Evolutionary conservation across 2,329 filamentous ascomycete species (phyloP), one percentile per base, ranked within the genome.

Genomic region (Cladosporium sp.): DNA sequence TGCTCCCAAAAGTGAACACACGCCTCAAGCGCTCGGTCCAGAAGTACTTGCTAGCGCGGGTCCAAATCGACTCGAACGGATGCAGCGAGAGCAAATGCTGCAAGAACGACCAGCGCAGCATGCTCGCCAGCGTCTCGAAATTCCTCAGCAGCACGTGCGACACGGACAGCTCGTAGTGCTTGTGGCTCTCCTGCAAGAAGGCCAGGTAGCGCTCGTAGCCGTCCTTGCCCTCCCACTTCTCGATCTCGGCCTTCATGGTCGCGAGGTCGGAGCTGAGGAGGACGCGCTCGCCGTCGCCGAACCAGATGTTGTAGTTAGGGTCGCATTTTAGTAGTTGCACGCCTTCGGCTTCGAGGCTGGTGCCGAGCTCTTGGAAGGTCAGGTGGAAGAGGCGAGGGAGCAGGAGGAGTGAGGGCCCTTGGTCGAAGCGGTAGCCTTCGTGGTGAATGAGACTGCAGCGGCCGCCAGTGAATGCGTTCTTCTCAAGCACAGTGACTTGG

Each of bases 1-100:
- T 93, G 70, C 88, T 91, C 25, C 86, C 89, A 76, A 92, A 92
- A 0, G 90, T 92, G 69, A 92, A 92, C 0, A 90, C 89, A 28
- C 89, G 79, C 67, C 90, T 81, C 71, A 92, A 73, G 65, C 89
- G 80, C 73, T 92, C 89, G 0, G 88, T 89, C 81, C 81, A 84
- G 75, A 92, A 92, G 72, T 92, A 92, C 67, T 83, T 83, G 28
- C 84, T 81, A 3, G 89, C 87, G 30, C 90, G 79, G 7, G 81
- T 80, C 80, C 88, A 92, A 18, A 91, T 89, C 70, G 84, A 89
- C 75, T 91, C 87, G 67, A 92, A 88, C 0, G 89, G 89, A 79
- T 91, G 90, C 64, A 92, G 75, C 13, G 79, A 79, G 21, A 90
- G 73, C 21, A 91, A 74, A 66, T 88, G 82, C 51, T 76, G 70